A percentile compares a stretch with the other conserved stretches of the same genome.
Evolutionary conservation across 176 grass and related monocot species (phyloP).

Genomic region (Sorghum bicolor): Sorghum_bicolor_NCBIv3 NC_012877.2:62377001-62377500

Average conservation of each 20-base stretch:
- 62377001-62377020: conserved; percentile 39
- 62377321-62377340: background rate
- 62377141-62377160: conserved; percentile 54
- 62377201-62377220: conserved; percentile 51
- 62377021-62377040: conserved; percentile 2
- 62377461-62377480: conserved; percentile 50
- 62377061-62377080: conserved; percentile 21
- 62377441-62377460: conserved; percentile 39
- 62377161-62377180: conserved; percentile 38
- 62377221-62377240: conserved; percentile 32
- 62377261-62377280: conserved; percentile 56
- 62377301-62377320: conserved; percentile 25
- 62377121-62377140: conserved; percentile 31
- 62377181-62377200: conserved; percentile 44
- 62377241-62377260: conserved; percentile 43
- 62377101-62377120: conserved; percentile 36
- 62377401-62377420: conserved; percentile 18
- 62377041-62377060: conserved; percentile 19
- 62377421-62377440: background rate
- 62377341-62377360: conserved; percentile 10
- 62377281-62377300: conserved; percentile 41
- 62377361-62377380: conserved; percentile 38
- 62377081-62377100: conserved; percentile 44
- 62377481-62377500: conserved; percentile 31
- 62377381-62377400: conserved; percentile 42